Conservation (phyloP, 192 early-diverging fungal species). For the Coemansia sp. region DNA sequence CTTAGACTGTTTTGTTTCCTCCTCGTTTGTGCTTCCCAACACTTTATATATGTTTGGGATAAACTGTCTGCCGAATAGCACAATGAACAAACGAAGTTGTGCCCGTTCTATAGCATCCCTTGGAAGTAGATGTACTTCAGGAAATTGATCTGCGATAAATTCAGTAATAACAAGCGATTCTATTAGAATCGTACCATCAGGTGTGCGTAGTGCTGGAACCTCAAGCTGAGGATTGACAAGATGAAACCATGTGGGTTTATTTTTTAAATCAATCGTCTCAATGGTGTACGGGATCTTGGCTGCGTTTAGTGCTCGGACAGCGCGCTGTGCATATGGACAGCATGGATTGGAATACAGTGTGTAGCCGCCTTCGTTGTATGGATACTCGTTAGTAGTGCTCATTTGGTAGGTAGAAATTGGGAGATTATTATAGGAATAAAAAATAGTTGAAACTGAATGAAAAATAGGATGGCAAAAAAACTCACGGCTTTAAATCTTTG, state of each 20-base stretch:
- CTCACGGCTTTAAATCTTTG: no score
- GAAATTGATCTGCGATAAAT: conserved; percentile 62
- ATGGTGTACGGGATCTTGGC: conserved; percentile 54
- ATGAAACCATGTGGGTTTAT: conserved; percentile 64
- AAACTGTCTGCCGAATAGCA: conserved; percentile 16
- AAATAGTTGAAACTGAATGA: no score
- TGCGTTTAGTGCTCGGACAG: conserved; percentile 61
- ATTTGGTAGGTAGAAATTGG: conserved; percentile 6
- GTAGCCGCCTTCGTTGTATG: conserved; percentile 32
- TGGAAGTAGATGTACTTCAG: conserved; percentile 49
- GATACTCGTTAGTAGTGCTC: conserved; percentile 15
- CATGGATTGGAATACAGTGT: conserved; percentile 58
- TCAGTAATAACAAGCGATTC: conserved; percentile 70
- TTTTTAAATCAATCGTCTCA: conserved; percentile 63
- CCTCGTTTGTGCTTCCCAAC: conserved; percentile 6
- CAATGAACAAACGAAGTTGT: conserved; percentile 45
- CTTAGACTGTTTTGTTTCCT: conserved; percentile 22
- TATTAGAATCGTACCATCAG: conserved; percentile 59
- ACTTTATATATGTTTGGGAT: conserved; percentile 18
- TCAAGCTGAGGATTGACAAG: conserved; percentile 68
- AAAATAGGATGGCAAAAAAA: no score
- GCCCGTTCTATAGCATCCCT: conserved; percentile 29
- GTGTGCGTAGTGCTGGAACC: conserved; percentile 61
- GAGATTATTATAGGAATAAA: no score
- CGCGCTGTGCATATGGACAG: conserved; percentile 74